These are phyloP conservation scores for Umbilicus rupestris DNA, from an alignment of 164 flowering plant species.

Conservation along the genomic window DNA sequence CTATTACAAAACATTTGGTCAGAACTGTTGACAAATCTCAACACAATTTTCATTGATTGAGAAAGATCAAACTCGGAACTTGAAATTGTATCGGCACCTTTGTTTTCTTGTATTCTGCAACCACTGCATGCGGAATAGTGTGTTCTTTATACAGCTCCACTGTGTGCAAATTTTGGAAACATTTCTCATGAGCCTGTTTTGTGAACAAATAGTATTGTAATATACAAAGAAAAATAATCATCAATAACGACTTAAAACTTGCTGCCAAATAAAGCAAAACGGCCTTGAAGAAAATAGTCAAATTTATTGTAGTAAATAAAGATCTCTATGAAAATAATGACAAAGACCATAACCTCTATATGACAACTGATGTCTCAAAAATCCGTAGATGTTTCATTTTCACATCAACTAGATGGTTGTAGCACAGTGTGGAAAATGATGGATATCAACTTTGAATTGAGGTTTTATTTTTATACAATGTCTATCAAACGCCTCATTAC, in stretches of 20 bases:
- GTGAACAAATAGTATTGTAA: neutral
- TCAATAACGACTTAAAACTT: neutral
- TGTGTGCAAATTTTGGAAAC: constrained; percentile 89
- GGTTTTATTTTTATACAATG: no score
- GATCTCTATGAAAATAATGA: no score
- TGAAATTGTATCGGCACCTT: constrained; percentile 36
- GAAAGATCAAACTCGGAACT: neutral
- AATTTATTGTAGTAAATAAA: no score
- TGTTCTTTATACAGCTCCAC: constrained; percentile 81
- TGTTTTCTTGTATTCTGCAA: constrained; percentile 72
- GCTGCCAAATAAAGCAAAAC: neutral
- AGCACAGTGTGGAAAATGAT: neutral
- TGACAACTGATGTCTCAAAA: neutral
- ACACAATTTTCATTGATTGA: neutral
- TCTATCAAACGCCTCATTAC: neutral
- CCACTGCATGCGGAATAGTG: constrained; percentile 89
- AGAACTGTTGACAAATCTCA: neutral
- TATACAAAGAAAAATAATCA: neutral
- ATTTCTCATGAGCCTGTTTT: constrained; percentile 80
- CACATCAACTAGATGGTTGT: neutral
- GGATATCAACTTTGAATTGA: neutral
- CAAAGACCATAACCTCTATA: neutral
- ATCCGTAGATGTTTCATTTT: neutral
- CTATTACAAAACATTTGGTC: constrained; percentile 19
- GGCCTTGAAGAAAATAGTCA: neutral